Percentiles rank a stretch among this genome's conserved stretches.
Conservation (phyloP, 129 eudicot species). For the Daucus carota region DNA sequence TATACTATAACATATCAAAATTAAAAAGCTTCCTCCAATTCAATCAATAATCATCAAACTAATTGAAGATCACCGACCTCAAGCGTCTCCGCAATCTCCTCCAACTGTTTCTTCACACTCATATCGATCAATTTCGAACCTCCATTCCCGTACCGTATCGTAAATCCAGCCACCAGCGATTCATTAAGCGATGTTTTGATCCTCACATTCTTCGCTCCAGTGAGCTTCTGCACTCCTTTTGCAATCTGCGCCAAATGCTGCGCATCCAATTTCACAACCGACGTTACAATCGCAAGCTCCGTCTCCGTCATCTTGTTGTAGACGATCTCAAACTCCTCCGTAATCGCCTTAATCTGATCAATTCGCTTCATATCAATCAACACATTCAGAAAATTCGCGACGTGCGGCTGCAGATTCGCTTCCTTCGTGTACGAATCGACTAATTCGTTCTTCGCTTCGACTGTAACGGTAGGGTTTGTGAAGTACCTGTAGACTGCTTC, state of each 20-base stretch:
- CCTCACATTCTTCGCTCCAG: conserved; percentile 72
- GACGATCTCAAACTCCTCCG: conserved; percentile 56
- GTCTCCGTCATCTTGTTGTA: conserved; percentile 58
- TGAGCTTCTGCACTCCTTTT: conserved; percentile 69
- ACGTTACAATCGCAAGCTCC: conserved; percentile 58
- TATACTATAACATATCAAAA: background rate
- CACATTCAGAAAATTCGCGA: conserved; percentile 55
- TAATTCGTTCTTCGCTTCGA: conserved; percentile 37
- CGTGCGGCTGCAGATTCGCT: conserved; percentile 43
- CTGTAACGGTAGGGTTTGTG: conserved; percentile 42
- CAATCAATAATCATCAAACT: conserved; percentile 25
- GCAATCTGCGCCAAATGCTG: conserved; percentile 77
- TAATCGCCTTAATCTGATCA: conserved; percentile 53
- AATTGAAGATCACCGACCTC: conserved; percentile 59
- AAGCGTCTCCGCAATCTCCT: conserved; percentile 73
- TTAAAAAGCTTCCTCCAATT: background rate
- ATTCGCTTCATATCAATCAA: conserved; percentile 54
- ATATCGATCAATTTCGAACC: conserved; percentile 78
- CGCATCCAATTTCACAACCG: conserved; percentile 69
- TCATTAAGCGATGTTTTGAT: conserved; percentile 68
- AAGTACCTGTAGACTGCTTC: conserved; percentile 27
- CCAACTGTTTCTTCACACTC: conserved; percentile 88
- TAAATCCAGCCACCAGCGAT: conserved; percentile 76
- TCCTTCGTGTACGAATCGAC: conserved; percentile 42
- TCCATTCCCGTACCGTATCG: conserved; percentile 56